Conservation (phyloP, 192 early-diverging fungal species). For the Gryganskiella cystojenkinii region DNA sequence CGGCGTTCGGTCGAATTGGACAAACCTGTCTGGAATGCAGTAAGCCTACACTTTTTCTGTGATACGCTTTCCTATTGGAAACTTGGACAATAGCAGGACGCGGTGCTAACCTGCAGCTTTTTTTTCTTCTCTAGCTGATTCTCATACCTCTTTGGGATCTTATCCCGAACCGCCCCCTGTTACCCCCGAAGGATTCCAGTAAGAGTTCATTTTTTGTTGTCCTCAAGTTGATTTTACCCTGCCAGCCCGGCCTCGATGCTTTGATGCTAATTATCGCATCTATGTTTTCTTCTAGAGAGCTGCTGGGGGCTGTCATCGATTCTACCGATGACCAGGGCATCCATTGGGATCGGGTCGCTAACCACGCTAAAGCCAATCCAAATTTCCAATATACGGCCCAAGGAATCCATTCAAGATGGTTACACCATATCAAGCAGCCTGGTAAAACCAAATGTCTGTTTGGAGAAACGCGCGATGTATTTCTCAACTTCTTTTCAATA, state of each 20-base stretch:
- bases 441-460: slow-evolving; percentile 12
- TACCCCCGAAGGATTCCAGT: background rate
- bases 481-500: too few relatives aligned
- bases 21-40: slow-evolving; percentile 11
- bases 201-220: background rate
- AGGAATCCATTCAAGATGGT: slow-evolving; percentile 18
- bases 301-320: background rate
- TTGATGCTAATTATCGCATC: background rate
- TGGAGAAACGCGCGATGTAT: too few relatives aligned
- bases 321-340: slow-evolving; percentile 7
- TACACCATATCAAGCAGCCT: background rate
- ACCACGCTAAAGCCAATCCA: slow-evolving; percentile 14
- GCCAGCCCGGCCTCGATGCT: too few relatives aligned
- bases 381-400: slow-evolving; percentile 15
- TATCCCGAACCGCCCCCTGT: slow-evolving; percentile 1
- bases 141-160: slow-evolving; percentile 5
- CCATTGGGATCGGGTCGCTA: slow-evolving; percentile 37
- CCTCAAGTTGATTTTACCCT: too few relatives aligned
- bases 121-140: background rate
- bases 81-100: too few relatives aligned
- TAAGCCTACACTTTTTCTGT: background rate
- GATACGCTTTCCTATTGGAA: background rate
- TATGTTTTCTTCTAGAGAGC: background rate
- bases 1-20: slow-evolving; percentile 12
- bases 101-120: too few relatives aligned